Conservation (phyloP, 192 early-diverging fungal species). For the Coemansia sp. region DNA sequence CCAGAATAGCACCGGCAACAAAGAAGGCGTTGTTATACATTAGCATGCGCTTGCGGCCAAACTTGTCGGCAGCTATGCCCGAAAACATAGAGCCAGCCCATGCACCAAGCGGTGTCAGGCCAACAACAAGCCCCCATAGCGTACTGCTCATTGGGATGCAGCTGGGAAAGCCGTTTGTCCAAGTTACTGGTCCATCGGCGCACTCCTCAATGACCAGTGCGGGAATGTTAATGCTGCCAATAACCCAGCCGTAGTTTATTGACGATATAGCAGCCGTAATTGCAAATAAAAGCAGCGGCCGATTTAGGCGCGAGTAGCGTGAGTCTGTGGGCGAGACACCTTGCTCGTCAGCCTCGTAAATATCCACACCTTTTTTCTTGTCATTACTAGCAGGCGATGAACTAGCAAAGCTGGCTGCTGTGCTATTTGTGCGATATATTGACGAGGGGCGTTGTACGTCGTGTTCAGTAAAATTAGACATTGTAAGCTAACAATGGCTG, state of each 20-base stretch:
- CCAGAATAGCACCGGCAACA: conserved; percentile 61
- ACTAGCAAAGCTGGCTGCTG: conserved; percentile 23
- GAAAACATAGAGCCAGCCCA: conserved; percentile 74
- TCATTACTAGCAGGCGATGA: conserved; percentile 17
- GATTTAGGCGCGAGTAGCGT: conserved; percentile 31
- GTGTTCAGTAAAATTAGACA: background rate
- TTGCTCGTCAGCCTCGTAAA: conserved; percentile 21
- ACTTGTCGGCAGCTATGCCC: conserved; percentile 60
- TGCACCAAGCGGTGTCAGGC: conserved; percentile 68
- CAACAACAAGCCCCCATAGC: conserved; percentile 61
- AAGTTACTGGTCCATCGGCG: conserved; percentile 42
- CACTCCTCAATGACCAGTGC: conserved; percentile 56
- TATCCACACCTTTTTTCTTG: conserved; percentile 5
- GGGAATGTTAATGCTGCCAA: conserved; percentile 58
- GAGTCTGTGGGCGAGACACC: conserved; percentile 36
- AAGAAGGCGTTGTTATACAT: conserved; percentile 69
- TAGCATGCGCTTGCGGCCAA: conserved; percentile 68
- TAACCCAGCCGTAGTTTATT: conserved; percentile 55
- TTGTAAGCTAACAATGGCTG: background rate
- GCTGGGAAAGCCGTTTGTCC: conserved; percentile 55
- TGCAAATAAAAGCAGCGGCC: conserved; percentile 33
- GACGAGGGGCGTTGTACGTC: background rate
- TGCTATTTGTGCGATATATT: background rate
- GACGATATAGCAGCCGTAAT: conserved; percentile 45
- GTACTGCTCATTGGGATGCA: conserved; percentile 71